Conservation (phyloP, 2,329 filamentous ascomycete genomes). For the Phymatotrichopsis omnivora region DNA sequence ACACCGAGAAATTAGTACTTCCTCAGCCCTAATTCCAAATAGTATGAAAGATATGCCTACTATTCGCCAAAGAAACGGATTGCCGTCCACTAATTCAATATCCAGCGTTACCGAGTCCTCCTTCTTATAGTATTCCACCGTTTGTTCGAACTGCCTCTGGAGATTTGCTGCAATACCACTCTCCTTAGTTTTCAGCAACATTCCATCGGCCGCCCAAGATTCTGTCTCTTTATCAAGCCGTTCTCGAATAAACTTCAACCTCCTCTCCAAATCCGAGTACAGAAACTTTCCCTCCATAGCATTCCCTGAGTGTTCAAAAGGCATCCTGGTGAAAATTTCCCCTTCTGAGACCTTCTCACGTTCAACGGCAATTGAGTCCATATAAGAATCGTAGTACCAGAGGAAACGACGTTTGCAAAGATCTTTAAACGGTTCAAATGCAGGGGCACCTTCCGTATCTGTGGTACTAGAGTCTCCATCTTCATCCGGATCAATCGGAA, state of each 20-base stretch:
- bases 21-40: not conserved
- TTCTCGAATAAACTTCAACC: conserved; percentile 58
- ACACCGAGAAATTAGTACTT: conserved; percentile 3
- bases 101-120: conserved; percentile 61
- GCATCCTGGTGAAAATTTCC: conserved; percentile 64
- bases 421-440: conserved; percentile 81
- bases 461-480: conserved; percentile 37
- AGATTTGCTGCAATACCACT: conserved; percentile 70
- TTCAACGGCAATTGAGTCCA: conserved; percentile 58
- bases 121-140: conserved; percentile 62
- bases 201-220: conserved; percentile 61
- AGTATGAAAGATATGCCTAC: conserved; percentile 20
- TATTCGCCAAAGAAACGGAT: conserved; percentile 71
- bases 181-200: conserved; percentile 52
- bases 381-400: conserved; percentile 91
- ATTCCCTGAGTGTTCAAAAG: conserved; percentile 71
- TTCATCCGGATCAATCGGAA: conserved; percentile 35
- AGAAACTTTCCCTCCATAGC: conserved; percentile 79
- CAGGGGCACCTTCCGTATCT: conserved; percentile 37
- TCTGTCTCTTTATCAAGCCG: conserved; percentile 61
- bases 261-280: conserved; percentile 61
- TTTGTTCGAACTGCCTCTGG: conserved; percentile 73
- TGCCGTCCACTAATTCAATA: conserved; percentile 64
- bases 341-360: conserved; percentile 52
- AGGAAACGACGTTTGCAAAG: conserved; percentile 83